Base-by-base conservation (phyloP, 305 asterid species). In the Stenogyne calaminthoides region DNA sequence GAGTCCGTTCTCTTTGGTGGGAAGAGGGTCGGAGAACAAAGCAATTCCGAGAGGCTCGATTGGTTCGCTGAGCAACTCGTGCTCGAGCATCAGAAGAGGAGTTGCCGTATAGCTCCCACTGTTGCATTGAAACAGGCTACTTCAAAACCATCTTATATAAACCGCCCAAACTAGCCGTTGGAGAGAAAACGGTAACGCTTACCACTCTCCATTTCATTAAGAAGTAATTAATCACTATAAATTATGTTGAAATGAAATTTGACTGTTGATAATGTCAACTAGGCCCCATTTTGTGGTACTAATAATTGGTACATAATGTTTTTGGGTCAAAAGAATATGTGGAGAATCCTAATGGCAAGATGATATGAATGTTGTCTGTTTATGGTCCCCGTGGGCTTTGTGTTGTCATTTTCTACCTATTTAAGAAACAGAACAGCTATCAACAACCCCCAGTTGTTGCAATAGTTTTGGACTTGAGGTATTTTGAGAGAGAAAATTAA, bases 1-100 rank as follows among this genome's bases (percentile, higher is more conserved):
- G 98, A 93, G 66, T 93, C 96, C 0, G 89, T 91, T 69, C 92
- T 93, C 29, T 87, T 93, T 57, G 81, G 85, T 52, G 97, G 98
- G 14, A 93, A 87, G 86, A 88, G 85, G 80, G 84, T 89, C 1
- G 96, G 85, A 5, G 98, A 91, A 67, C 84, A 91, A 65, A 91
- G 88, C 84, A 91, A 91, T 73, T 77, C 71, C 12, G 96, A 89
- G 88, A 93, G 88, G 77, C 92, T 93, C 52, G 97, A 93, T 70
- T 87, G 96, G 94, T 88, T 93, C 71, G 96, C 98, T 7, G 92
- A 86, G 73, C 96, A 93, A 76, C 96, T 93, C 6, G 90, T 91
- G 78, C 80, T 81, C 19, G 98, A 93, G 80, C 98, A 93, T 77
- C 92, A 87, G 87, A 82, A 91, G 85, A 88, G 98, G 90, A 87